Evolutionary conservation across 768 basidiomycete genomes (phyloP).

Genomic region (Boletus sp.): DNA sequence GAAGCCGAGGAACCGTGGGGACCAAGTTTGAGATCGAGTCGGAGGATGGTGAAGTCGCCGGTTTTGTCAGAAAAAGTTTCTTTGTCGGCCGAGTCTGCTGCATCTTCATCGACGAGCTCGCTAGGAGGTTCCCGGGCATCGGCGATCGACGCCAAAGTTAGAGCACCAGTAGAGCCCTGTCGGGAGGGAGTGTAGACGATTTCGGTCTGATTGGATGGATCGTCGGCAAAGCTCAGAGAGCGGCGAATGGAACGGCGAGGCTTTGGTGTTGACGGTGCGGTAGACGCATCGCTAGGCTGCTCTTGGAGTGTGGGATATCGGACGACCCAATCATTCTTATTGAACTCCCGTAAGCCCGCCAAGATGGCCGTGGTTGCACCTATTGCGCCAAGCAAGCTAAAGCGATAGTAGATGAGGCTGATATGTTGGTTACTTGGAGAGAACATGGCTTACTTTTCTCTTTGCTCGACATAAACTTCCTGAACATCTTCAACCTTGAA

Average conservation of each 20-base stretch:
- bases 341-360: constrained; percentile 71
- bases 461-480: constrained; percentile 70
- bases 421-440: neutral
- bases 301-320: constrained; percentile 78
- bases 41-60: constrained; percentile 81
- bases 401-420: neutral
- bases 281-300: constrained; percentile 31
- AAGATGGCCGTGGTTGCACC: constrained; percentile 68
- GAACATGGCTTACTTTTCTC: constrained; percentile 58
- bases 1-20: constrained; percentile 59
- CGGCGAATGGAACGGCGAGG: constrained; percentile 50
- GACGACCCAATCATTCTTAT: constrained; percentile 82
- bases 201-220: constrained; percentile 63
- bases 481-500: constrained; percentile 69
- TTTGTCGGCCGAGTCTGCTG: constrained; percentile 28
- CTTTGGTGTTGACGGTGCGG: constrained; percentile 27
- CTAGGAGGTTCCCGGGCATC: constrained; percentile 40
- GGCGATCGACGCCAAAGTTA: constrained; percentile 53
- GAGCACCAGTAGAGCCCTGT: constrained; percentile 50
- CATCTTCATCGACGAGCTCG: constrained; percentile 13
- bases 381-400: constrained; percentile 64
- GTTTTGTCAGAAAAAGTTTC: constrained; percentile 39
- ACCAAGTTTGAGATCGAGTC: constrained; percentile 90
- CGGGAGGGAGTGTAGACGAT: constrained; percentile 55
- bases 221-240: constrained; percentile 82